Evolutionary conservation across 495 filamentous ascomycete species (phyloP), one percentile per base, ranked within the genome.

Genomic region (Penicillium egyptiacum): DNA sequence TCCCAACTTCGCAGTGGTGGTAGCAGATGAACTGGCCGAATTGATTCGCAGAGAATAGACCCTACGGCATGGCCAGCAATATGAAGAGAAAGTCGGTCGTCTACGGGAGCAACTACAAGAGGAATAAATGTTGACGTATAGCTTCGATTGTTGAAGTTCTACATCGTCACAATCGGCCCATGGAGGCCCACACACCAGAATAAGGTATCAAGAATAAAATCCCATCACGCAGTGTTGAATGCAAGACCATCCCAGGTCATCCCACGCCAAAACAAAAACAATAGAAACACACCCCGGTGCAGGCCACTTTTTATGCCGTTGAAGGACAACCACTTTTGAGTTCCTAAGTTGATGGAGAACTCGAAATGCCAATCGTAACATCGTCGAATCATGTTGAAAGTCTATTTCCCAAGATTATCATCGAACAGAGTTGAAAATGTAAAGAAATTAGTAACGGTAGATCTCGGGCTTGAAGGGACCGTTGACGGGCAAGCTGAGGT

Each of bases 391-490:
- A 76, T 85, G 83, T 85, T 86, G 82, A 85, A 86, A 69, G 69
- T 77, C 77, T 71, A 77, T 70, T 65, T 70, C 57, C 64, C 61
- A 67, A 59, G 53, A 57, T 56, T 55, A 55, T 68, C 57, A 71
- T 67, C 57, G 65, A 70, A 68, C 66, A 75, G 69, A 66, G 63
- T 68, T 65, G 60, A 61, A 61, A 52, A 59, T 50, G 46, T 35
- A 47, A 60, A 25, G 55, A 42, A 59, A 62, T 77, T 83, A 82
- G 74, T 82, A 83, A 67, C 79, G 76, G 77, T 81, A 81, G 71
- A 76, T 77, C 41, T 98, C 94, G 78, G 79, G 81, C 91, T 98
- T 98, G 89, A 83, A 98, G 55, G 94, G 94, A 62, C 94, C 94
- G 79, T 88, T 86, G 56, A 86, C 71, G 23, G 82, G 81, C 55